Conservation (phyloP, 192 early-diverging fungal species). For the Coemansia sp. region DNA sequence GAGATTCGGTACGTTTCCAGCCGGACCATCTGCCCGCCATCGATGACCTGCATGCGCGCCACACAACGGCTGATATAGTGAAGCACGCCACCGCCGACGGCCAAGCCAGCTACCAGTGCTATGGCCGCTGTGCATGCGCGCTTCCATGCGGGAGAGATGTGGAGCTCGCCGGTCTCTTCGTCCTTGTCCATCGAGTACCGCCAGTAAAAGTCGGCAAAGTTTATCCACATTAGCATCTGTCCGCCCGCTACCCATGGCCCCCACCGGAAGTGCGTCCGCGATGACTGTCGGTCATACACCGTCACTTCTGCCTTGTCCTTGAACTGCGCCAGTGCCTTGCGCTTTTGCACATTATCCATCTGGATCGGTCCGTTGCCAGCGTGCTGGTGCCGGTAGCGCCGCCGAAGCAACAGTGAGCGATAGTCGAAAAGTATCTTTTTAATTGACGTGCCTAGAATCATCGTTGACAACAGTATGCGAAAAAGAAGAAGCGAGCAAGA, state of each 20-base stretch:
- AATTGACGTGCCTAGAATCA: neutral
- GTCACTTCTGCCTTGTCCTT: constrained; percentile 16
- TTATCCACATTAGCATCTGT: constrained; percentile 50
- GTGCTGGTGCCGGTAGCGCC: neutral
- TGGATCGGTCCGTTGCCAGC: neutral
- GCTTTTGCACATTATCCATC: constrained; percentile 31
- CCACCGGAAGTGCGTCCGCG: constrained; percentile 41
- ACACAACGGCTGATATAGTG: constrained; percentile 49
- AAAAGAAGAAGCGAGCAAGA: neutral
- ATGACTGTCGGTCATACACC: constrained; percentile 28
- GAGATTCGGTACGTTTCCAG: constrained; percentile 39
- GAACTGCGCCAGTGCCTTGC: constrained; percentile 35
- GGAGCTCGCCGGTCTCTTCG: constrained; percentile 41
- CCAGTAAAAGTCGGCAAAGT: constrained; percentile 59
- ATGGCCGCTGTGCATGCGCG: constrained; percentile 36
- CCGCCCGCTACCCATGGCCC: constrained; percentile 51
- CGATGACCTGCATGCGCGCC: constrained; percentile 29
- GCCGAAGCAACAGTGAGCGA: neutral
- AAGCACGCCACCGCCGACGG: constrained; percentile 39
- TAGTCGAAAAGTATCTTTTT: neutral
- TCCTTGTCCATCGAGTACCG: constrained; percentile 46
- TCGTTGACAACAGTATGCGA: neutral
- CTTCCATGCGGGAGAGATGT: constrained; percentile 38
- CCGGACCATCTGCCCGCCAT: constrained; percentile 29
- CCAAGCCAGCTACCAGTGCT: constrained; percentile 30